Base-by-base conservation (phyloP, 1,284 basidiomycete species). In the Cutaneotrichosporon cutaneum region DNA sequence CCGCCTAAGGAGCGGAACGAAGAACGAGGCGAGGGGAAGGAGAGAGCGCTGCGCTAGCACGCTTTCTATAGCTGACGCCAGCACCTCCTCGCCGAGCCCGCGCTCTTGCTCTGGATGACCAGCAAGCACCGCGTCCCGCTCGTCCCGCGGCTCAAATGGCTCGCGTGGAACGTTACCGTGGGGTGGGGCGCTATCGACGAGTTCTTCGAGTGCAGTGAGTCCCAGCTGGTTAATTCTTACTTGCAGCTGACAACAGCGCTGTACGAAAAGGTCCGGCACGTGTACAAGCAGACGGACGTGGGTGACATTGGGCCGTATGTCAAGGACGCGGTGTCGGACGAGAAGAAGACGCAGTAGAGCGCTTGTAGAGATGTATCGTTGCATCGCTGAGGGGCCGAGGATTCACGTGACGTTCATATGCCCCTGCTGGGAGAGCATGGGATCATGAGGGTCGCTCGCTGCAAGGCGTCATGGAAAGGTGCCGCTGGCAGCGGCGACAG, bases 171-270 rank as follows among this genome's bases (percentile, higher is more conserved):
- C 26, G 54, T 70, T 2, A 35, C 59, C 1, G 53, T 75, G 21
- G 76, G 76, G 0, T 71, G 68, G 36, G 73, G 68, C 3, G 67
- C 67, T 0, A 63, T 76, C n/a, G 70, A 70, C 54, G 70, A 73
- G 44, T 70, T 70, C 58, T 62, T 62, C 55, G 71, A 74, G 56
- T 73, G 71, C 53, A 63, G 75, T 77, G 58, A 62, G 74, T 60
- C 30, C 18, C 4, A 16, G 16, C 51, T 24, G 9, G 36, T 39
- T 14, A 39, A 16, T 13, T 16, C 11, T 13, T 4, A 6, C 9
- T 18, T 30, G 18, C 26, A 14, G 45, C 44, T 36, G 9, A 52
- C 50, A n/a, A 3, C 61, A 74, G 72, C 72, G 48, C 62, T 71
- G 50, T 71, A 71, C 62, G 73, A 75, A 59, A 62, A 68, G 18